Conservation (phyloP, 805 yeast genomes). For the Monosporozyma servazzii region DNA sequence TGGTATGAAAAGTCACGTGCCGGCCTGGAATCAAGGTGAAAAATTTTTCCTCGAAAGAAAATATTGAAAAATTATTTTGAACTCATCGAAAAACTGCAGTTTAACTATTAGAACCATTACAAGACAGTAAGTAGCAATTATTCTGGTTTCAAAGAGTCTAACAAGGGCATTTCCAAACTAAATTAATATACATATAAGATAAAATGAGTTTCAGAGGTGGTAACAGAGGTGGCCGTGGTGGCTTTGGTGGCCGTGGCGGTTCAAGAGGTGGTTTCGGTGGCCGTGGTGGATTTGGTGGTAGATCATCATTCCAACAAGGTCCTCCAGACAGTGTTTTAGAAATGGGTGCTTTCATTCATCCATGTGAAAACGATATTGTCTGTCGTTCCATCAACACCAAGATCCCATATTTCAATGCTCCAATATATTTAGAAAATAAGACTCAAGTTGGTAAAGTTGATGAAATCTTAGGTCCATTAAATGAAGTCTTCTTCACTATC, state of each 20-base stretch:
- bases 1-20: background rate
- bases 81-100: conserved; percentile 1
- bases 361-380: conserved; percentile 95
- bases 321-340: conserved; percentile 94
- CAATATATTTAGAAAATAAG: conserved; percentile 92
- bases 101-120: background rate
- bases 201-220: conserved; percentile 33
- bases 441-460: conserved; percentile 95
- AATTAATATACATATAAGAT: background rate
- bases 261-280: conserved; percentile 32
- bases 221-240: conserved; percentile 28
- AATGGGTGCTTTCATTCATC: conserved; percentile 86
- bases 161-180: background rate
- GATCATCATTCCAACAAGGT: conserved; percentile 74
- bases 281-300: conserved; percentile 45
- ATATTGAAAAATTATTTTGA: background rate
- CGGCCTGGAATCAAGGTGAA: background rate
- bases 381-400: conserved; percentile 91
- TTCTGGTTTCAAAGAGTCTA: background rate
- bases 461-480: conserved; percentile 94
- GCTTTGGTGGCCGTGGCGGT: conserved; percentile 31
- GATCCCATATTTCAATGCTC: conserved; percentile 97
- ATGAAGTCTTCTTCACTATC: conserved; percentile 95
- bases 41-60: conserved; percentile 1
- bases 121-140: background rate